These are phyloP conservation scores for Chlorociboria aeruginascens DNA, from an alignment of 495 filamentous ascomycete genomes.

Conservation along the genomic window DNA sequence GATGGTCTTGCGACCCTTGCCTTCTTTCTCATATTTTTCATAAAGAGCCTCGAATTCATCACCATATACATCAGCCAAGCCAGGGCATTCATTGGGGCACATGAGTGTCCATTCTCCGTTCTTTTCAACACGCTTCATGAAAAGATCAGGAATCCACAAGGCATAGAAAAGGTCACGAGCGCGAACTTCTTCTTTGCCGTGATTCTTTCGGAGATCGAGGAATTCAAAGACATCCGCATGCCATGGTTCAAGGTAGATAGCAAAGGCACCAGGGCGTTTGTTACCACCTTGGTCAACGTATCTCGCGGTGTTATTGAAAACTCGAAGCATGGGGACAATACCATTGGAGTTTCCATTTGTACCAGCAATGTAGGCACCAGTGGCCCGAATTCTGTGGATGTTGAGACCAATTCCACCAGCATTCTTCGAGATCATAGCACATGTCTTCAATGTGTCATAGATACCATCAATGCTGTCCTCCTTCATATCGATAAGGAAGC, in stretches of 20 bases:
- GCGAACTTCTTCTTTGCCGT: constrained; percentile 95
- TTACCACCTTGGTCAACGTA: constrained; percentile 99
- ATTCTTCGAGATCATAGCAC: constrained; percentile 98
- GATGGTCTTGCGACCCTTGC: constrained; percentile 75
- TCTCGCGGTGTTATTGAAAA: constrained; percentile 97
- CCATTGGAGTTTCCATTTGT: constrained; percentile 98
- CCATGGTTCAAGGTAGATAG: constrained; percentile 99
- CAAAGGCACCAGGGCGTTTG: constrained; percentile 97
- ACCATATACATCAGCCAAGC: constrained; percentile 90
- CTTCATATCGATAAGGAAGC: constrained; percentile 98
- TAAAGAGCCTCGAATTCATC: constrained; percentile 96
- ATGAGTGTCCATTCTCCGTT: constrained; percentile 95
- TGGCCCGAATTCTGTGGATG: constrained; percentile 89
- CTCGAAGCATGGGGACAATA: constrained; percentile 92
- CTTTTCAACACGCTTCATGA: constrained; percentile 97
- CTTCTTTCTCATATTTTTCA: constrained; percentile 84
- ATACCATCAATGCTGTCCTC: constrained; percentile 98
- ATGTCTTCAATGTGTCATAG: constrained; percentile 97
- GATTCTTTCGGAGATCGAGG: constrained; percentile 96
- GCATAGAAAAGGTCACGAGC: constrained; percentile 97
- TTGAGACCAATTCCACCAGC: constrained; percentile 95
- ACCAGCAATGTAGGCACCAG: constrained; percentile 92
- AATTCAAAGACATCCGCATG: constrained; percentile 96
- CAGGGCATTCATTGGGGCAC: constrained; percentile 92
- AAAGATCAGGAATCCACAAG: constrained; percentile 95